Base-by-base conservation (phyloP, 208 protist genomes). In the Hexamita inflata region DNA sequence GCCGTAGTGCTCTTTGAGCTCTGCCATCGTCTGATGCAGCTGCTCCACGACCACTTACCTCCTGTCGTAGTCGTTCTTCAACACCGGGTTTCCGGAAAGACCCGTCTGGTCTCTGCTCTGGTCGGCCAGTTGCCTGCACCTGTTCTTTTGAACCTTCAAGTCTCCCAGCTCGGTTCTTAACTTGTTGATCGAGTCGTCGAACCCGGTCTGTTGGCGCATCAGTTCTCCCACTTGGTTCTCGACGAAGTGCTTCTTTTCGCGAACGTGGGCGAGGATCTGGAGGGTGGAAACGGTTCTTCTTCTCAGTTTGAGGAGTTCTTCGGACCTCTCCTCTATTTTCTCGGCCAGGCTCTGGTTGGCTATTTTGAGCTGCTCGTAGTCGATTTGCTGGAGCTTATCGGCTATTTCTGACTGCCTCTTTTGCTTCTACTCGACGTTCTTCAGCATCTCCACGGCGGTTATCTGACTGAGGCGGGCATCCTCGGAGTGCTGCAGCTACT, bases 281-380 rank as follows among this genome's bases (percentile, higher is more conserved):
- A 96, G 93, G 1, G 92, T 95, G 32, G 87, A 93, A 1, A 87
- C 93, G 11, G 91, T 87, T 80, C 95, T 95, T 39, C 88, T 89
- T 49, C 88, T 85, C 62, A 95, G 86, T 82, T 94, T 94, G 68
- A 92, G 85, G 30, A 97, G 82, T 78, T 95, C 94, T 76, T 97
- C 92, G 80, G 93, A 95, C 45, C 93, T 86, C 86, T 97, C 94
- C 78, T 96, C 93, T 76, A 97, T 95, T 81, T 96, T 96, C 76
- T 97, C 94, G 77, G 91, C 94, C 4, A 96, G 88, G 64, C 92
- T 95, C 19, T 92, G 92, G 80, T 97, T 98, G 78, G 97, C 94
- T 61, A 98, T 96, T 79, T 97, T 97, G 15, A 97, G 86, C 85
- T 98, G 94, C 83, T 98, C 94, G 85, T 95, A 98, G 85, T 98